phyloP scores from a whole-genome alignment of 768 basidiomycete genomes.

The Lactifluus pinguis region DNA sequence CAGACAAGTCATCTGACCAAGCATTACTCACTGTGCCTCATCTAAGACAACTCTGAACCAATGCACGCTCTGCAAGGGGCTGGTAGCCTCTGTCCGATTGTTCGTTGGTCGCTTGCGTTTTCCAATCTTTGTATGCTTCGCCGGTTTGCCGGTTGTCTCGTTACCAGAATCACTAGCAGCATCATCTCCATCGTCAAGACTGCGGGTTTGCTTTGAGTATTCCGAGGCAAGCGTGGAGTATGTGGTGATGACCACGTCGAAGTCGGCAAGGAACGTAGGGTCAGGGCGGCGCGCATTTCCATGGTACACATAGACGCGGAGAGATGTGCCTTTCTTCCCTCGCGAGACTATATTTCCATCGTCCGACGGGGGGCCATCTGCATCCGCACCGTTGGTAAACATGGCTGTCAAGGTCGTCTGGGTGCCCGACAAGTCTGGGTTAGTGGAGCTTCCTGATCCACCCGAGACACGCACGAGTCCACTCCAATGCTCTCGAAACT shows the following conservation, averaged over 20 bases:
- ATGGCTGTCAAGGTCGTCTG: conserved; percentile 27
- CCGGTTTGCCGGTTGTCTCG: conserved; percentile 54
- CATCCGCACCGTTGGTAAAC: conserved; percentile 6
- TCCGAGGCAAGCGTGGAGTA: conserved; percentile 94
- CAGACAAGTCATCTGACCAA: not conserved
- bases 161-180: conserved; percentile 55
- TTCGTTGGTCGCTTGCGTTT: conserved; percentile 28
- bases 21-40: conserved; percentile 83
- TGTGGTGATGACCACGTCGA: conserved; percentile 96
- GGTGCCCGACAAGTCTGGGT: conserved; percentile 26
- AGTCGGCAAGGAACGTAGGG: conserved; percentile 79
- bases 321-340: conserved; percentile 27
- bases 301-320: conserved; percentile 94
- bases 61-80: conserved; percentile 86
- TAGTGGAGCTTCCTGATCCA: conserved; percentile 46
- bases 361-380: not conserved
- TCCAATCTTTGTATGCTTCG: conserved; percentile 49
- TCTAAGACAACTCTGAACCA: conserved; percentile 96
- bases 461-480: conserved; percentile 80
- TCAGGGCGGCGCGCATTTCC: conserved; percentile 83
- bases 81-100: conserved; percentile 47
- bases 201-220: conserved; percentile 80
- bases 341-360: not conserved
- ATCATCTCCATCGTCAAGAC: conserved; percentile 59
- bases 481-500: conserved; percentile 95